Conservation (phyloP, 495 filamentous ascomycete species). For the Hypoxylon fuscum region DNA sequence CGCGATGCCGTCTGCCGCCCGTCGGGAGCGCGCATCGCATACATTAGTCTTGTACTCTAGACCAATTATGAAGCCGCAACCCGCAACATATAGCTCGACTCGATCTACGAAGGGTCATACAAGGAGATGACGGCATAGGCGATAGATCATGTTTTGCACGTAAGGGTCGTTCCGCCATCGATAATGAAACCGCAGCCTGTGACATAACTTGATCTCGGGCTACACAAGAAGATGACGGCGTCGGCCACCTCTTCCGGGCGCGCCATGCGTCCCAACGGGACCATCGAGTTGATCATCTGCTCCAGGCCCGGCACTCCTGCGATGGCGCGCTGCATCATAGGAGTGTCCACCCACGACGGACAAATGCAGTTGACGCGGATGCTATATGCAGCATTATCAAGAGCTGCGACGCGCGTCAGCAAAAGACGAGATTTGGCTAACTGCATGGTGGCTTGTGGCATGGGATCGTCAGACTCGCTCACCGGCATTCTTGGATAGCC, state of each 20-base stretch:
- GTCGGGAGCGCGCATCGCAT: too few relatives aligned
- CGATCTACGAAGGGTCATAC: too few relatives aligned
- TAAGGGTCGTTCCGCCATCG: too few relatives aligned
- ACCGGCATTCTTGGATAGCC: constrained; percentile 57
- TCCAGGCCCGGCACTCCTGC: not conserved
- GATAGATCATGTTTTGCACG: too few relatives aligned
- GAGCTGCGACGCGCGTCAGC: not conserved
- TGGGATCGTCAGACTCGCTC: too few relatives aligned
- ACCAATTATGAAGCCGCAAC: too few relatives aligned
- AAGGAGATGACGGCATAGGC: too few relatives aligned
- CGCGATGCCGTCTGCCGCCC: too few relatives aligned
- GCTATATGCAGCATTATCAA: constrained; percentile 1
- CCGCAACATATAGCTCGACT: too few relatives aligned
- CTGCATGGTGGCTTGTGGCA: too few relatives aligned
- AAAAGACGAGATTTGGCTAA: too few relatives aligned
- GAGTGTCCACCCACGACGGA: constrained; percentile 54
- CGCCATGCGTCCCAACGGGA: constrained; percentile 50
- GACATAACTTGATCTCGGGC: constrained; percentile 52
- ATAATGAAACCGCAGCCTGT: constrained; percentile 45
- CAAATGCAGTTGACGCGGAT: constrained; percentile 58
- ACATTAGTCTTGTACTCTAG: too few relatives aligned
- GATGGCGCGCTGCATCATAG: constrained; percentile 49
- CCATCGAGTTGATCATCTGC: constrained; percentile 20
- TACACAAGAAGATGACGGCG: constrained; percentile 52
- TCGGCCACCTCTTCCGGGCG: constrained; percentile 55